These are phyloP conservation scores for Niebla homalea DNA, from an alignment of 495 filamentous ascomycete genomes.

Conservation along the genomic window DNA sequence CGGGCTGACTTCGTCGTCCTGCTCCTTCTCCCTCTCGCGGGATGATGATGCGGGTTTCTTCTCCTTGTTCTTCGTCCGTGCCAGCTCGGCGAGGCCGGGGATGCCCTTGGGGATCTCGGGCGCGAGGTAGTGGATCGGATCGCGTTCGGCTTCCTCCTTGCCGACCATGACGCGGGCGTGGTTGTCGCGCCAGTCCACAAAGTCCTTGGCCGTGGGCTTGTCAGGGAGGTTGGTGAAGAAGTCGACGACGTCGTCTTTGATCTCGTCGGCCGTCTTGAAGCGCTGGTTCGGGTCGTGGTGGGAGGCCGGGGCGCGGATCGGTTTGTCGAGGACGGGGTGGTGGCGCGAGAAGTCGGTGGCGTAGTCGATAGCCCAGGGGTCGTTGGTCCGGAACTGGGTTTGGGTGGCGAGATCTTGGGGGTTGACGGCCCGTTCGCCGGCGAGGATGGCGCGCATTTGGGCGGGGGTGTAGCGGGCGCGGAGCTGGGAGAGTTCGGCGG, in stretches of 20 bases:
- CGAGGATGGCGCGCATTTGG: slow-evolving; percentile 75
- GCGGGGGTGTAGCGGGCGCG: slow-evolving; percentile 56
- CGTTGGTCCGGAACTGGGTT: slow-evolving; percentile 45
- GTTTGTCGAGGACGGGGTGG: slow-evolving; percentile 61
- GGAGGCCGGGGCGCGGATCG: slow-evolving; percentile 35
- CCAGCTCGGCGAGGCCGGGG: slow-evolving; percentile 11
- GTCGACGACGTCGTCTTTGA: slow-evolving; percentile 41
- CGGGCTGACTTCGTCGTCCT: slow-evolving; percentile 33
- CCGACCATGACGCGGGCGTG: slow-evolving; percentile 32
- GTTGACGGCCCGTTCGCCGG: slow-evolving; percentile 72
- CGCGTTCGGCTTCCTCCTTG: slow-evolving; percentile 37
- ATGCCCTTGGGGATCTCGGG: slow-evolving; percentile 34
- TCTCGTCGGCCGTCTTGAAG: slow-evolving; percentile 47
- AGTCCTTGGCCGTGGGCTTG: slow-evolving; percentile 30
- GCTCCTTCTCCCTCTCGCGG: slow-evolving; percentile 10
- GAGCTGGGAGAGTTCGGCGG: slow-evolving; percentile 51
- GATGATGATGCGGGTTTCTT: slow-evolving; percentile 21
- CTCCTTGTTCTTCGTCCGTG: background rate
- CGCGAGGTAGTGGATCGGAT: slow-evolving; percentile 31
- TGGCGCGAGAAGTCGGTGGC: slow-evolving; percentile 72
- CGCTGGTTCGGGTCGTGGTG: slow-evolving; percentile 47
- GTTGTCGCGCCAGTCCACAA: slow-evolving; percentile 32
- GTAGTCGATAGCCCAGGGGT: slow-evolving; percentile 62
- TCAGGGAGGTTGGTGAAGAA: slow-evolving; percentile 41
- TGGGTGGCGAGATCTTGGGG: slow-evolving; percentile 62